These are phyloP conservation scores for Gynochthodes officinalis DNA, from an alignment of 257 asterid genomes.

Conservation along the genomic window DNA sequence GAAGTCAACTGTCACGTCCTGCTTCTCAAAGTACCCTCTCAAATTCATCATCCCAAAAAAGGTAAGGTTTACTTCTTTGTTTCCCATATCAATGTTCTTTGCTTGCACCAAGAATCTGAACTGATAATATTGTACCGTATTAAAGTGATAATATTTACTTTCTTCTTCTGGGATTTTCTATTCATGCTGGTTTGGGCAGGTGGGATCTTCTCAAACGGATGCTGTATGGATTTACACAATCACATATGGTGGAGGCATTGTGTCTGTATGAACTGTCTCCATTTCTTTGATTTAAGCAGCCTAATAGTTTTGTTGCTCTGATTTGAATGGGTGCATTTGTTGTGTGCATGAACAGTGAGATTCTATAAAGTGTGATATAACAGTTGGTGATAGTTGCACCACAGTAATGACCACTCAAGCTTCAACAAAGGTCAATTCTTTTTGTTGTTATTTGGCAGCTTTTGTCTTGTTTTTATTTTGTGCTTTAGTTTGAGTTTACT, in stretches of 20 bases:
- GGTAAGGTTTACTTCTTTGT: constrained; percentile 29
- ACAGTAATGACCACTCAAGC: constrained; percentile 95
- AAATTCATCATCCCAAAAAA: constrained; percentile 87
- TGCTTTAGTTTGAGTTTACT: neutral
- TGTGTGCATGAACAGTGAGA: constrained; percentile 57
- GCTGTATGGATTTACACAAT: constrained; percentile 92
- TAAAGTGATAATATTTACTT: neutral
- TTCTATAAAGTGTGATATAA: constrained; percentile 51
- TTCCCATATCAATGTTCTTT: neutral
- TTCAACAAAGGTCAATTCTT: constrained; percentile 72
- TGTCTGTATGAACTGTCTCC: constrained; percentile 47
- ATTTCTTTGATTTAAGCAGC: neutral
- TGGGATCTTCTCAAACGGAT: constrained; percentile 65
- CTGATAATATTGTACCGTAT: constrained; percentile 18
- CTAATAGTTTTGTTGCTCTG: neutral
- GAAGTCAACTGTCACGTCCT: constrained; percentile 61
- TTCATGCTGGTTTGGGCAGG: constrained; percentile 33
- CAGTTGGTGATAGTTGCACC: constrained; percentile 64
- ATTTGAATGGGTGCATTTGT: neutral
- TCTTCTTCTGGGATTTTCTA: neutral
- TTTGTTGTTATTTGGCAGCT: neutral
- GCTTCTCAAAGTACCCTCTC: constrained; percentile 79
- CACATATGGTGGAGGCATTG: constrained; percentile 96
- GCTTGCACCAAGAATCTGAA: neutral
- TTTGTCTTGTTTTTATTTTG: neutral